These are phyloP conservation scores for Mycosphaerella arachidis DNA, from an alignment of 2,329 filamentous ascomycete species.

Conservation along the genomic window DNA sequence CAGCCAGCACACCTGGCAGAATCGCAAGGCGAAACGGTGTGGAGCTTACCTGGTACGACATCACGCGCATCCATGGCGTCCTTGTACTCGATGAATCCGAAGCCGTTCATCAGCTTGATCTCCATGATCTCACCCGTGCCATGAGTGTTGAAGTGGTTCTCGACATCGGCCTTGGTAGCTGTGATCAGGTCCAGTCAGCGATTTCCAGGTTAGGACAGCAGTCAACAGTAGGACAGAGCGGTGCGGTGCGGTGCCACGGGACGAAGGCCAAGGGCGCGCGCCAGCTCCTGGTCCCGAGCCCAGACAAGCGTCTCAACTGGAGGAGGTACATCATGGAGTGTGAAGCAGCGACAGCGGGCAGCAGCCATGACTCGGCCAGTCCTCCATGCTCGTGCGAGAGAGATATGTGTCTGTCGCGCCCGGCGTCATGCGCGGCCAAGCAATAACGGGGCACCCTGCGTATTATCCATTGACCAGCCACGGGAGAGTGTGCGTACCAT, in stretches of 20 bases:
- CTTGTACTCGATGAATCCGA: conserved; percentile 99
- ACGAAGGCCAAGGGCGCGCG: conserved; percentile 12
- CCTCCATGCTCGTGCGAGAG: conserved; percentile 13
- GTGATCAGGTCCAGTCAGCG: conserved; percentile 48
- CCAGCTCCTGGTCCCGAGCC: conserved; percentile 30
- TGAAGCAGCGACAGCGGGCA: conserved; percentile 3
- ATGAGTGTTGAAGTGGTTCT: conserved; percentile 91
- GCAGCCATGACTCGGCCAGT: conserved; percentile 19
- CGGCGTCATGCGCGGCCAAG: conserved; percentile 15
- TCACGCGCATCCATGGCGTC: conserved; percentile 97
- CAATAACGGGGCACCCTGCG: conserved; percentile 21
- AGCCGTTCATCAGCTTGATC: conserved; percentile 99
- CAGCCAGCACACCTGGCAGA: conserved; percentile 10
- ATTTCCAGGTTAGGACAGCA: conserved; percentile 26
- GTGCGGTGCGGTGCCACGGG: conserved; percentile 5
- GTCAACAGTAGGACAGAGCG: neutral
- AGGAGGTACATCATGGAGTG: neutral
- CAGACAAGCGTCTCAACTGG: conserved; percentile 7
- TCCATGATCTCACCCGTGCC: conserved; percentile 96
- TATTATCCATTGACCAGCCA: conserved; percentile 24
- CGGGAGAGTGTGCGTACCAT: conserved; percentile 61
- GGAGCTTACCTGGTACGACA: conserved; percentile 83
- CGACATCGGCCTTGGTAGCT: conserved; percentile 97
- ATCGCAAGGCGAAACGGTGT: conserved; percentile 9
- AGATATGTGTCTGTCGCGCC: conserved; percentile 10